Percentiles rank a stretch among this genome's conserved stretches.
Evolutionary conservation across 2,329 filamentous ascomycete genomes (phyloP).

Genomic region (Aspergillus versicolor): DNA sequence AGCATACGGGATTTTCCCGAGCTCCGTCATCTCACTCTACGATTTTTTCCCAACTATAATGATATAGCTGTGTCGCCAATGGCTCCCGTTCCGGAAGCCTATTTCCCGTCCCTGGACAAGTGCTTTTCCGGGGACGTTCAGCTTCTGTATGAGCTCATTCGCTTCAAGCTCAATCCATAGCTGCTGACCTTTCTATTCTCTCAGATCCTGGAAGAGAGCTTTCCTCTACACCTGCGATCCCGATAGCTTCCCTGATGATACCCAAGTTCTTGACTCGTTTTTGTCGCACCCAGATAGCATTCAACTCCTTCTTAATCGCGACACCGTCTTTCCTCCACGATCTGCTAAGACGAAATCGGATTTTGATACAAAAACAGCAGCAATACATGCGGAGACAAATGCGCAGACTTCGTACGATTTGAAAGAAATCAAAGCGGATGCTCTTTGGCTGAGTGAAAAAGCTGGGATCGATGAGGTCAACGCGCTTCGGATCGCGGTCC

Average conservation of each 20-base stretch:
- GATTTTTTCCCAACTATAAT: conserved; percentile 31
- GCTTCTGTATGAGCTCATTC: conserved; percentile 62
- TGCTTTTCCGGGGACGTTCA: conserved; percentile 78
- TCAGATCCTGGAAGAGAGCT: conserved; percentile 60
- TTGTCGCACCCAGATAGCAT: conserved; percentile 68
- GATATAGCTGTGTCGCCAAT: conserved; percentile 52
- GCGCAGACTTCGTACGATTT: conserved; percentile 69
- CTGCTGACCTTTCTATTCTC: conserved; percentile 21
- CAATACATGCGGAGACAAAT: conserved; percentile 76
- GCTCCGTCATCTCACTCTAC: conserved; percentile 12
- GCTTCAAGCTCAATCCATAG: neutral
- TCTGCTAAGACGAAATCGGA: conserved; percentile 64
- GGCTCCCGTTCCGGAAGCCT: conserved; percentile 70
- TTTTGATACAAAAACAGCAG: conserved; percentile 82
- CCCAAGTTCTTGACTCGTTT: conserved; percentile 64
- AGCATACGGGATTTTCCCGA: conserved; percentile 2
- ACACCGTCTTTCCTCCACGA: conserved; percentile 64
- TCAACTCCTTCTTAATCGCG: conserved; percentile 66
- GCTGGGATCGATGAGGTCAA: conserved; percentile 76
- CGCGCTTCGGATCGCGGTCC: conserved; percentile 73
- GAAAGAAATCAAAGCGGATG: conserved; percentile 78
- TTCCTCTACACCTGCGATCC: conserved; percentile 52
- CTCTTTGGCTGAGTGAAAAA: conserved; percentile 79
- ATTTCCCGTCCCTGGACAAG: conserved; percentile 81
- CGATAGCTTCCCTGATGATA: conserved; percentile 50